These are phyloP conservation scores for Pseudozyma flocculosa DNA, from an alignment of 1,284 basidiomycete species.

Conservation along the genomic window DNA sequence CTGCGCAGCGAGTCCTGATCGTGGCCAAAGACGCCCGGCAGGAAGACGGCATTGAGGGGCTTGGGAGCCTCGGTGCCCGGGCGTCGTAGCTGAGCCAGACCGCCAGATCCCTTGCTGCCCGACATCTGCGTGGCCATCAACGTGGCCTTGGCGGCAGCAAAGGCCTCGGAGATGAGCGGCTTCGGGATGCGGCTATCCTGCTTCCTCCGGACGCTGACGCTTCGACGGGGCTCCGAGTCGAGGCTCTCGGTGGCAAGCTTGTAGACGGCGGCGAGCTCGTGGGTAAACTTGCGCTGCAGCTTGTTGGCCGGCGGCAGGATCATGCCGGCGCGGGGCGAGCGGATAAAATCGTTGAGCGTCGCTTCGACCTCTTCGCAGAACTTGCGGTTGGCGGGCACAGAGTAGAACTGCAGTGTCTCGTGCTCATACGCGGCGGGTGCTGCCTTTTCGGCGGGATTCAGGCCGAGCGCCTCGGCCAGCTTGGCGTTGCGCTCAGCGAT, in stretches of 20 bases:
- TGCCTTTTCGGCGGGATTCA: constrained; percentile 37
- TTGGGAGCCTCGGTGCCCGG: constrained; percentile 14
- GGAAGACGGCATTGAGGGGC: constrained; percentile 44
- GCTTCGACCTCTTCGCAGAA: constrained; percentile 47
- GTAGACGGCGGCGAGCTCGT: constrained; percentile 44
- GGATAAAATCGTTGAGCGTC: constrained; percentile 50
- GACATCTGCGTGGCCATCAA: constrained; percentile 20
- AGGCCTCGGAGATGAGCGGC: constrained; percentile 43
- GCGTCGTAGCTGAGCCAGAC: constrained; percentile 38
- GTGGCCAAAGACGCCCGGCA: constrained; percentile 46
- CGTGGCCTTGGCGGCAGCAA: constrained; percentile 19
- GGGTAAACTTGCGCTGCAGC: constrained; percentile 47
- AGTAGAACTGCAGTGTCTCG: constrained; percentile 43
- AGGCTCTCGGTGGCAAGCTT: constrained; percentile 44
- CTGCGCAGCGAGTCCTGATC: constrained; percentile 34
- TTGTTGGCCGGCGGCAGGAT: constrained; percentile 41
- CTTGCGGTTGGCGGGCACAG: constrained; percentile 31
- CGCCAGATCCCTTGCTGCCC: constrained; percentile 12
- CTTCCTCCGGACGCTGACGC: constrained; percentile 47
- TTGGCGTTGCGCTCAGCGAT: constrained; percentile 55
- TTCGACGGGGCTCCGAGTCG: constrained; percentile 43
- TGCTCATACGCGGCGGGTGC: constrained; percentile 31
- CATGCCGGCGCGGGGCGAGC: constrained; percentile 45
- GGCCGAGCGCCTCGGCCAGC: constrained; percentile 53
- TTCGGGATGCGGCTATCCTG: constrained; percentile 43